Percentiles rank a stretch among this genome's conserved stretches.
phyloP scores from a whole-genome alignment of 306 rosid genomes.

The Neltuma alba region DNA sequence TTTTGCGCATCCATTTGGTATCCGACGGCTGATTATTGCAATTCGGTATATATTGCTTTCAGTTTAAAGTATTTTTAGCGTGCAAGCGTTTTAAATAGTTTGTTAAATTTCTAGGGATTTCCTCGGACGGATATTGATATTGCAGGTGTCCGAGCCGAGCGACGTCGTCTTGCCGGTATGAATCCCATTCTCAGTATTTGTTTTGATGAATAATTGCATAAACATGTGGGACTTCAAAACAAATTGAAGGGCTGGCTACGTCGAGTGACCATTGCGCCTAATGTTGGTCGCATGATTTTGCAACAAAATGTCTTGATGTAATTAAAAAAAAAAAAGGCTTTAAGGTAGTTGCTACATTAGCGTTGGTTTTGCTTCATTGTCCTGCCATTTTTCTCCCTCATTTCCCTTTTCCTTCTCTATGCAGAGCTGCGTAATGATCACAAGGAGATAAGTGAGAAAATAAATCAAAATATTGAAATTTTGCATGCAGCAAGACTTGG shows the following conservation, averaged over 20 bases:
- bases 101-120: conserved; percentile 61
- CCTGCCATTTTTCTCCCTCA: conserved; percentile 1
- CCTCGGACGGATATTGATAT: conserved; percentile 88
- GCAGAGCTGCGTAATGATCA: conserved; percentile 83
- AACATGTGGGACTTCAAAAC: not conserved
- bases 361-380: not conserved
- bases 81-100: not conserved
- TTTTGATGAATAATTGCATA: not conserved
- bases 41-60: not conserved
- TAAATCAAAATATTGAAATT: conserved; percentile 67
- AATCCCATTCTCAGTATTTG: not conserved
- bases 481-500: conserved; percentile 72
- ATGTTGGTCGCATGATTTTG: not conserved
- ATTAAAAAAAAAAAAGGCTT: not conserved
- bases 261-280: not conserved
- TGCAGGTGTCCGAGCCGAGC: conserved; percentile 69
- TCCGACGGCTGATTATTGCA: not conserved
- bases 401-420: not conserved
- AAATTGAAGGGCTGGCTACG: not conserved
- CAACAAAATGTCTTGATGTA: not conserved
- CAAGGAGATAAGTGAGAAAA: conserved; percentile 67
- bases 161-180: conserved; percentile 77
- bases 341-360: not conserved
- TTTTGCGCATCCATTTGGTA: not conserved
- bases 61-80: not conserved